Base-by-base conservation (phyloP, 495 filamentous ascomycete species). In the Aspergillus ostianus region DNA sequence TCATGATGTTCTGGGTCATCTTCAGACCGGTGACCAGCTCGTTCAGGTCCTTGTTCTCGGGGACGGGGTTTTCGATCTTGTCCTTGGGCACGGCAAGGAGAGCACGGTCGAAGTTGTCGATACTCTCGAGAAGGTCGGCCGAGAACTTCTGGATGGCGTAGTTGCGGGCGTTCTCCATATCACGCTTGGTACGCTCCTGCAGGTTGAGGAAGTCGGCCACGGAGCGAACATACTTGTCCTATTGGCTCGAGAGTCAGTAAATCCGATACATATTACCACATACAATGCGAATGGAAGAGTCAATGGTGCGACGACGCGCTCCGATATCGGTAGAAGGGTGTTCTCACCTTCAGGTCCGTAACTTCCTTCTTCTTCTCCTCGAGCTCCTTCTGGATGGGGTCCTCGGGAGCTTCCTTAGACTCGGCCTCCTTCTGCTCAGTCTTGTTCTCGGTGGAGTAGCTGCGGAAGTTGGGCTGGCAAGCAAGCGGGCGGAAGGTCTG, bases 141-240 rank as follows among this genome's bases (percentile, higher is more conserved):
- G 93, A 91, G 77, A 98, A 98, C 55, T 86, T 84, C 72, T 96
- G 91, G 71, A 98, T 92, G 58, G 95, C 95, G 66, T 93, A 98
- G 78, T 95, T 90, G 61, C 86, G 87, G 45, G 92, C 89, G 36
- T 82, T 72, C 70, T 95, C 89, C 73, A 94, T 85, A 49, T 98
- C 95, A 65, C 95, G 91, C 76, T 89, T 87, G 7, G 91, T 93
- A 66, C 94, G 90, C 63, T 96, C 91, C 80, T 97, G 93, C 44
- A 98, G 89, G 79, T 97, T 98, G 66, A 90, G 90, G 83, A 93
- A 98, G 63, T 98, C 94, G 71, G 94, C 94, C 60, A 97, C 90
- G 49, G 87, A 88, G 66, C 94, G 94, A 52, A 94, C 85, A 73
- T 89, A 96, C 77, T 89, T 92, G 75, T 98, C 93, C 94, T 98